phyloP scores from a whole-genome alignment of 192 early-diverging fungal species.

The Coemansia sp. region DNA sequence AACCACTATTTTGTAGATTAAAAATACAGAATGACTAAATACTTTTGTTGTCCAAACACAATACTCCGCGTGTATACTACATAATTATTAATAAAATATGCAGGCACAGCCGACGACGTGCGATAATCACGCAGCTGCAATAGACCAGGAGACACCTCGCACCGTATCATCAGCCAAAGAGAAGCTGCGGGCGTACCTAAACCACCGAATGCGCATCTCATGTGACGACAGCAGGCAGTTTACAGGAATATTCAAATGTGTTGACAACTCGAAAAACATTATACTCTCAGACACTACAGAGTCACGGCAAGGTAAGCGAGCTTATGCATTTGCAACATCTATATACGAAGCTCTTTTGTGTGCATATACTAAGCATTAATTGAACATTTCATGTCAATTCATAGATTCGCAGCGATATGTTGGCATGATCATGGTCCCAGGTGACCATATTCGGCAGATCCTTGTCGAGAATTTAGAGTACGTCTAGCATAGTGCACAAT shows the following conservation, averaged over 20 bases:
- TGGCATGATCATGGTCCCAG: constrained; percentile 53
- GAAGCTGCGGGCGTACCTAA: constrained; percentile 27
- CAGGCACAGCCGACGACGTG: not conserved
- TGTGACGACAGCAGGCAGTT: constrained; percentile 37
- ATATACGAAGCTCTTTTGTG: no score
- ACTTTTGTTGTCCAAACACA: no score
- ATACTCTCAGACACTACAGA: constrained; percentile 43
- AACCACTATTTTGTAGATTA: not conserved
- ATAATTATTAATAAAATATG: no score
- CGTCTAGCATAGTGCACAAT: constrained; percentile 2
- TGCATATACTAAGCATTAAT: no score
- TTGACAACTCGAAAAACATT: constrained; percentile 34
- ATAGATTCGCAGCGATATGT: constrained; percentile 39
- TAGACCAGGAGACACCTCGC: no score
- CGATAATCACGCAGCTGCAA: no score
- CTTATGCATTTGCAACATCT: not conserved
- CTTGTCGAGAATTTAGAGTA: constrained; percentile 47
- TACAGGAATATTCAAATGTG: constrained; percentile 38
- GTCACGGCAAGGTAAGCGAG: constrained; percentile 19
- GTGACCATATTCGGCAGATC: constrained; percentile 31
- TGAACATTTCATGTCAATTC: not conserved
- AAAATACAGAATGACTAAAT: not conserved
- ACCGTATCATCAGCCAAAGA: constrained; percentile 10
- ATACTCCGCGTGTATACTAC: no score
- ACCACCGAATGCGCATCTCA: constrained; percentile 34